Percentiles rank a stretch among this genome's conserved stretches.
Evolutionary conservation across 305 asterid species (phyloP).

Genomic region (Lippia alba): DNA sequence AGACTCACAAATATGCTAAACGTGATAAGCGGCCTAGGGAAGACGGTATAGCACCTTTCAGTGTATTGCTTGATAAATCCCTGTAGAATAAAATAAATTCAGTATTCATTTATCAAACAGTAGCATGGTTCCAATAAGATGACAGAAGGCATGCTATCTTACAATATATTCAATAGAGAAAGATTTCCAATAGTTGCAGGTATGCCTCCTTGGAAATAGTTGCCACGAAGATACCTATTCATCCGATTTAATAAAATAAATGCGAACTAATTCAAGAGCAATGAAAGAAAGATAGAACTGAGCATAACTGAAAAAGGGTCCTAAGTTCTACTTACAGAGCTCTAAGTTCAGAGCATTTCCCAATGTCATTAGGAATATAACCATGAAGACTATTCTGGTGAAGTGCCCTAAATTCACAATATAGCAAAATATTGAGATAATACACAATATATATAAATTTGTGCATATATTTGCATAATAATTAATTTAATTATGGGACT

Average conservation of each 20-base stretch:
- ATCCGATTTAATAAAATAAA: constrained; percentile 1
- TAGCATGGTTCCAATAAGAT: background rate
- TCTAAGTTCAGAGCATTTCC: constrained; percentile 77
- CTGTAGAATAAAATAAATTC: constrained; percentile 38
- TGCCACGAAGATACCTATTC: constrained; percentile 77
- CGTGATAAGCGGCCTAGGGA: constrained; percentile 76
- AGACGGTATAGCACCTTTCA: constrained; percentile 91
- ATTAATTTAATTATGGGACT: constrained; percentile 38
- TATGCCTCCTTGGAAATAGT: constrained; percentile 91
- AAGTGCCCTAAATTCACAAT: constrained; percentile 68
- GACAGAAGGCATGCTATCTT: constrained; percentile 37
- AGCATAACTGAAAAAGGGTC: constrained; percentile 2
- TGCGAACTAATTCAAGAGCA: background rate
- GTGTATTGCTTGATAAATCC: constrained; percentile 91
- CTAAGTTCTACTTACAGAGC: constrained; percentile 70
- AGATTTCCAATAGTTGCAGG: constrained; percentile 86
- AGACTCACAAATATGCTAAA: constrained; percentile 69
- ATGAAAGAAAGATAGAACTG: background rate
- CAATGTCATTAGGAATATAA: constrained; percentile 73
- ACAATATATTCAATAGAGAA: constrained; percentile 76
- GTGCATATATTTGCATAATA: background rate
- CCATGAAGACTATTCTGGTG: constrained; percentile 94
- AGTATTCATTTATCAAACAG: constrained; percentile 20
- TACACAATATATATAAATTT: background rate
- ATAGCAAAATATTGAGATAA: constrained; percentile 8